Conservation (phyloP, 2,329 filamentous ascomycete species). For the Alternaria sp. region DNA sequence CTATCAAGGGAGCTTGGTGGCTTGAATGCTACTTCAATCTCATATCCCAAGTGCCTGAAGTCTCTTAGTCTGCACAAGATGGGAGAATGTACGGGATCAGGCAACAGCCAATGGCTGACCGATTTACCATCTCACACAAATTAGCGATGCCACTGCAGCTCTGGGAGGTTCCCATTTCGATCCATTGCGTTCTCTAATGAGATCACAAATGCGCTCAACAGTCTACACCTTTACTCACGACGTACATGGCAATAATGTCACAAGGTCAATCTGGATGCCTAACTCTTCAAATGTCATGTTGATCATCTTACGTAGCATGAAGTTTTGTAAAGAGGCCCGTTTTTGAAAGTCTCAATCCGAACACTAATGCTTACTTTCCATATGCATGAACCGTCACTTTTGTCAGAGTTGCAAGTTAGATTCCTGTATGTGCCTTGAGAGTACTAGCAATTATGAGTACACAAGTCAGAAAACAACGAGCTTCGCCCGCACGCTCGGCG, state of each 20-base stretch:
- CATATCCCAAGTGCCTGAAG: constrained; percentile 4
- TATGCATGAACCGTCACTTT: neutral
- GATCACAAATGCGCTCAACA: neutral
- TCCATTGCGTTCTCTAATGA: neutral
- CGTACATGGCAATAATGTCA: neutral
- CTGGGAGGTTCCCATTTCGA: neutral
- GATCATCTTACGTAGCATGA: neutral
- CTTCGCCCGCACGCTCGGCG: neutral
- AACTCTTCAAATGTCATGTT: neutral
- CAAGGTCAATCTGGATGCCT: neutral
- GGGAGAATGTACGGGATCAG: neutral
- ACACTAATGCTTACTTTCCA: neutral
- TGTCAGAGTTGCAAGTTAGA: neutral
- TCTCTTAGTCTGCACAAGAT: neutral
- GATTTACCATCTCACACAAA: neutral
- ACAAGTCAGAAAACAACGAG: neutral
- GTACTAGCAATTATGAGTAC: neutral
- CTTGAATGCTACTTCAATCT: constrained; percentile 2
- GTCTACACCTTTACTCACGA: neutral
- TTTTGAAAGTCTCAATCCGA: neutral
- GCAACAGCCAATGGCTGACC: neutral
- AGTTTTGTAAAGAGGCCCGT: neutral
- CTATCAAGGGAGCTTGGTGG: constrained; percentile 1
- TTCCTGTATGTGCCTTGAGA: neutral
- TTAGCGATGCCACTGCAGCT: neutral